Evolutionary conservation across 1,284 basidiomycete species (phyloP), one percentile per base, ranked within the genome.

Genomic region (Cystobasidium pallidum): DNA sequence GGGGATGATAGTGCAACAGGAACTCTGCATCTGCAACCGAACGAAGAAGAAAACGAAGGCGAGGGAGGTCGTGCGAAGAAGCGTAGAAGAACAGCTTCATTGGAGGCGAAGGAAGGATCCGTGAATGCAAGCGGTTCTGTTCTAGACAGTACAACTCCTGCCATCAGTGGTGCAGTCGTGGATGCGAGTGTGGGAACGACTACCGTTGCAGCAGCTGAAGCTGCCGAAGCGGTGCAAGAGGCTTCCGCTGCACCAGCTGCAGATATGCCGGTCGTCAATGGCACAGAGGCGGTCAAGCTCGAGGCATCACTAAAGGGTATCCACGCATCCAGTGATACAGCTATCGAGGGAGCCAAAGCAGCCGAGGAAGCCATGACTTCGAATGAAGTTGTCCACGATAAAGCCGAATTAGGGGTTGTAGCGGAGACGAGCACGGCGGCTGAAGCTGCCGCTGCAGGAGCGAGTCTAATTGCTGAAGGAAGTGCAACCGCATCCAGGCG

Each of bases 21-120:
- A 28, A 36, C 19, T 10, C 57, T 45, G 39, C 52, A 57, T 26
- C 26, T 65, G 10, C 45, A 65, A 19, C 17, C 43, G 34, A 10
- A 72, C 17, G 52, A 49, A 28, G 41, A 64, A 21, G 62, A 54
- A 15, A 43, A 75, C 51, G 61, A 87, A 89, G 78, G 82, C 85
- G 80, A 86, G 85, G 81, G 85, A 85, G 10, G 85, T 76, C 10
- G 19, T 54, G 13, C 62, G 19, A 32, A 24, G 3, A 65, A 65
- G 34, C 43, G 62, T 7, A 51, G 45, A n/a, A 39, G 62, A 28
- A 51, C 62, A 21, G 45, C 62, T 1, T 65, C 62, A 32, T 51
- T 65, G 62, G 62, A 49, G 21, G 41, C 39, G 1, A 47, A 65
- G 3, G 10, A 15, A 2, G 10, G 30, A 1, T 15, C 10, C 7